Base-by-base conservation (phyloP, 345 rosid species). In the Diplotaxis tenuifolia region DNA sequence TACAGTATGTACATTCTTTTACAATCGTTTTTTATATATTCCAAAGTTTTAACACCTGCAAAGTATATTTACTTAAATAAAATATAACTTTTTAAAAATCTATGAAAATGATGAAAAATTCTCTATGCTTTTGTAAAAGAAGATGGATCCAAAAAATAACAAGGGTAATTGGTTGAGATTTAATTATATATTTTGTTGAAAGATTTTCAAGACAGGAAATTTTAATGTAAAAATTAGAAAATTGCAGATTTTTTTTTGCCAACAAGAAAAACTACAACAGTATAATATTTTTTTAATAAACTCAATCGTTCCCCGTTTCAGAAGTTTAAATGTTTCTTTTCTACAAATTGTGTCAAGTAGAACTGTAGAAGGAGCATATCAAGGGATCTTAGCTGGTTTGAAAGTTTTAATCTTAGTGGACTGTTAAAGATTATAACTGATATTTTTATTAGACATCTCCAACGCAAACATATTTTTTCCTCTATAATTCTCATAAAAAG, bases 141-240 rank as follows among this genome's bases (percentile, higher is more conserved):
- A n/a, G n/a, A n/a, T n/a, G n/a, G n/a, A n/a, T n/a, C n/a, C n/a
- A n/a, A n/a, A n/a, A n/a, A n/a, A n/a, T n/a, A n/a, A n/a, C n/a
- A n/a, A n/a, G n/a, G n/a, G n/a, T n/a, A n/a, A n/a, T n/a, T n/a
- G n/a, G n/a, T n/a, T n/a, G n/a, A n/a, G n/a, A n/a, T n/a, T n/a
- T n/a, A n/a, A n/a, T 38, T 28, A 29, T 62, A 21, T 55, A 15
- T 32, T 55, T 54, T 53, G 23, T 27, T 10, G n/a, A 25, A 52
- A 29, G 55, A 19, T 34, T 67, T 67, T 50, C 68, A 54, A 63
- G 75, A 76, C 60, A 63, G 22, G 9, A 54, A 38, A 76, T 76
- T 71, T 76, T 47, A 29, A 42, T 55, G n/a, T n/a, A 63, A 76
- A 65, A 59, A 76, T 76, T 76, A n/a, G 49, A 56, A 60, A 52